These are phyloP conservation scores for Verticillium dahliae DNA, from an alignment of 2,329 filamentous ascomycete genomes.

Conservation along the genomic window DNA sequence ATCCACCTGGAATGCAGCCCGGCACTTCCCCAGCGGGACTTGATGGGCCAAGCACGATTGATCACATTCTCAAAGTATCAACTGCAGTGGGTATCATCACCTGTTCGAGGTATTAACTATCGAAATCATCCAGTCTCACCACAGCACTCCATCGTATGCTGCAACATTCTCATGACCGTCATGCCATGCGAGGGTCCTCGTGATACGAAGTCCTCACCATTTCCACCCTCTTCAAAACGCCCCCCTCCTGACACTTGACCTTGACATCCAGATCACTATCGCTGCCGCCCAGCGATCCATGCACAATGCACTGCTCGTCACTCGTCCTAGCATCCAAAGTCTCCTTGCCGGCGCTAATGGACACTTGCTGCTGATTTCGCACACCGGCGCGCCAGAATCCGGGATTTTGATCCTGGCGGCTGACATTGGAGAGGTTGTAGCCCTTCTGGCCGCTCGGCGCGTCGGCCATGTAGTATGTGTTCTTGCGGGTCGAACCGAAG, in stretches of 20 bases:
- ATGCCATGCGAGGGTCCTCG: neutral
- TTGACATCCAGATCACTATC: neutral
- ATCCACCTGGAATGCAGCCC: too few relatives aligned
- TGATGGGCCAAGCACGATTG: too few relatives aligned
- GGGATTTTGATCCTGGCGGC: neutral
- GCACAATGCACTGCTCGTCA: neutral
- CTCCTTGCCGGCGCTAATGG: neutral
- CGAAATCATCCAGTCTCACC: too few relatives aligned
- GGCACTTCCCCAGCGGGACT: too few relatives aligned
- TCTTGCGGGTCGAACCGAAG: neutral
- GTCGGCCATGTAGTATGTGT: neutral
- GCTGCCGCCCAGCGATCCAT: neutral
- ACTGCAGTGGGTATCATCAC: too few relatives aligned
- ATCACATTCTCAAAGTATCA: too few relatives aligned
- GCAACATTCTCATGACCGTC: neutral
- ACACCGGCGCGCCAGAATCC: neutral
- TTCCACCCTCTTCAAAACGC: neutral
- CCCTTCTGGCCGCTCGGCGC: neutral
- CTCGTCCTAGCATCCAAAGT: neutral
- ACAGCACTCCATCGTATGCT: too few relatives aligned
- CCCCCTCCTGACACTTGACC: neutral
- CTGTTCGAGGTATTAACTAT: too few relatives aligned
- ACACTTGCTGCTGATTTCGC: neutral
- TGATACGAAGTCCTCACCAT: neutral
- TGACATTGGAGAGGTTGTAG: neutral